Base-by-base conservation (phyloP, 139 green algal genomes). In the Closterium sp. region DNA sequence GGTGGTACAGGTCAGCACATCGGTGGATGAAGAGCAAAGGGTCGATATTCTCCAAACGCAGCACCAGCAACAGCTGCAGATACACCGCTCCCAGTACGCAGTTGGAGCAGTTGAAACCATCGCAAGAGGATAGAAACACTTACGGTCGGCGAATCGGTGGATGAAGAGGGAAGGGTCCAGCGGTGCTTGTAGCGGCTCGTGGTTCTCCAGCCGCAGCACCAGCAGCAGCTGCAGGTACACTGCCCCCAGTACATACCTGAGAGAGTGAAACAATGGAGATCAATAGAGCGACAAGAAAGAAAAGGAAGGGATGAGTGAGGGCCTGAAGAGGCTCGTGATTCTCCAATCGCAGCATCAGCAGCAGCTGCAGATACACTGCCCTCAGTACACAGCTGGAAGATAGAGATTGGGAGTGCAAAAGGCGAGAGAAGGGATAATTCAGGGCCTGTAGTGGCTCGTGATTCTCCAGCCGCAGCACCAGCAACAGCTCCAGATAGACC, bases 121-220 rank as follows among this genome's bases (percentile, higher is more conserved):
- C 38, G 38, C 11, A 50, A 29, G 13, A 70, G 13, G 97, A 94
- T 31, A 97, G 97, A 31, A 31, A n/a, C 94, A 88, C 91, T 31
- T 84, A 93, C 91, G 94, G 89, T 98, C 96, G 4, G 97, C 97
- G 94, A 99, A 99, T 27, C 98, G 96, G 89, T 98, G 96, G 70
- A 99, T 97, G 96, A 98, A 99, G 21, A 99, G 96, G 70, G 93
- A 97, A 29, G 98, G 98, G 95, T 99, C 98, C 13, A 99, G 95
- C 3, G 98, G 98, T 87, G 96, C 96, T 22, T 94, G 94, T 87
- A 99, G 97, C 87, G 96, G 95, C 84, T 97, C 96, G 92, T 98
- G 96, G 32, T 98, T 94, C 50, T 99, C 96, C 86, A 99, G 94
- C 10, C 96, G 96, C 93, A 99, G 96, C 90, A 98, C 95, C 42